phyloP scores from a whole-genome alignment of 208 protist genomes.

The Tritrichomonas musculus region DNA sequence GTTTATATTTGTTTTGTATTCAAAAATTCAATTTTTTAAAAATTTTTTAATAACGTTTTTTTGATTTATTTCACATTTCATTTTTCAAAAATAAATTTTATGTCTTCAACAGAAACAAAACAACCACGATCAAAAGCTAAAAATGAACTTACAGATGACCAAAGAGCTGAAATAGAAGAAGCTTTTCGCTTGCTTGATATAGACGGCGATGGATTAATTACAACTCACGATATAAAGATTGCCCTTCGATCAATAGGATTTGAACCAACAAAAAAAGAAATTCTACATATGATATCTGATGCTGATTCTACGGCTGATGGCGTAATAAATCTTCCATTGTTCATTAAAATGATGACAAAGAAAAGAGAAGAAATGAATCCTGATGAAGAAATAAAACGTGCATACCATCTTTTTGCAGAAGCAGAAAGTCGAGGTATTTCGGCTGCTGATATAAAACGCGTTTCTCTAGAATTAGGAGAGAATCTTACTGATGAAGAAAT shows the following conservation, averaged over 20 bases:
- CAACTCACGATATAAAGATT: neutral
- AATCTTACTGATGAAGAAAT: conserved; percentile 43
- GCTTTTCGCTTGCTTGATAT: neutral
- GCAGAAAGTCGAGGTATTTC: conserved; percentile 54
- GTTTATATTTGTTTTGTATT: too few relatives aligned
- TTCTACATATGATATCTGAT: neutral
- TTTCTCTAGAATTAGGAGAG: conserved; percentile 43
- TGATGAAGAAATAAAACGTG: conserved; percentile 56
- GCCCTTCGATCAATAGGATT: neutral
- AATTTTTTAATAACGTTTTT: too few relatives aligned
- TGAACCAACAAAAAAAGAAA: conserved; percentile 26
- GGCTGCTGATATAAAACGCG: conserved; percentile 53
- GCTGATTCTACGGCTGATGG: neutral
- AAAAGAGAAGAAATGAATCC: conserved; percentile 43
- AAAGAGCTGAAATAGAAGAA: conserved; percentile 25
- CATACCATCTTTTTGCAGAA: conserved; percentile 59
- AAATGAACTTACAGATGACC: neutral
- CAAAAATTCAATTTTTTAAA: too few relatives aligned
- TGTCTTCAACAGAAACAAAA: too few relatives aligned
- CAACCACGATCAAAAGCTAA: neutral
- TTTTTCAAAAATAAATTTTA: too few relatives aligned
- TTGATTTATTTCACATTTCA: too few relatives aligned
- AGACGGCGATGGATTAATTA: neutral
- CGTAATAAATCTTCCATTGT: neutral
- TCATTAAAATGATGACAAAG: neutral